Evolutionary conservation across 1,139 yeast genomes (phyloP).

Genomic region (Yamadazyma atlantica): DNA sequence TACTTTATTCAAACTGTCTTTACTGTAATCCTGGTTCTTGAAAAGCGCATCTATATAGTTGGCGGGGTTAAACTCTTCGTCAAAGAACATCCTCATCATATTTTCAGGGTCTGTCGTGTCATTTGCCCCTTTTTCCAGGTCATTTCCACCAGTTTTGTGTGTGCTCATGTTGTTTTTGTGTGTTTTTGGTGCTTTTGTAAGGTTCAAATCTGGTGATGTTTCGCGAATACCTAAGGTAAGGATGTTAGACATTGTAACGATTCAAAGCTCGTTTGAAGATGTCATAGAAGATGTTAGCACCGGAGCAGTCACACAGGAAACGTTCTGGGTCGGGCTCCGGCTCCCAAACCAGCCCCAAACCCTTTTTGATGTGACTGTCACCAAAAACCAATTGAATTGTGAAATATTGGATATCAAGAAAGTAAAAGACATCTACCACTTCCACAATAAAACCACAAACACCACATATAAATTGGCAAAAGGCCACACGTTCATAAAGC

Average conservation of each 20-base stretch:
- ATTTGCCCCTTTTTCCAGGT: no score
- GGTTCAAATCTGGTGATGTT: no score
- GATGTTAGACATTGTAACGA: constrained; percentile 26
- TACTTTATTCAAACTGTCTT: constrained; percentile 24
- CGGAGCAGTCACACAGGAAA: constrained; percentile 21
- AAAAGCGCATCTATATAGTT: constrained; percentile 39
- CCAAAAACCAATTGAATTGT: neutral
- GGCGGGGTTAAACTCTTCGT: constrained; percentile 37
- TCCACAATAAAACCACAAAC: constrained; percentile 4
- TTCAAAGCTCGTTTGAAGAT: constrained; percentile 45
- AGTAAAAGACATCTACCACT: neutral
- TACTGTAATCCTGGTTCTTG: constrained; percentile 26
- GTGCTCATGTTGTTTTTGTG: no score
- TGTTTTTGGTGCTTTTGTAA: no score
- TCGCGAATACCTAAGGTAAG: no score
- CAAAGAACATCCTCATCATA: constrained; percentile 45
- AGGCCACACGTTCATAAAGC: constrained; percentile 7
- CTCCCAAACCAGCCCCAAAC: no score
- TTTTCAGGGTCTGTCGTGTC: no score
- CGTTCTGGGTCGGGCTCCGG: constrained; percentile 43
- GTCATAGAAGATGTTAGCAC: constrained; percentile 34
- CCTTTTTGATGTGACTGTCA: constrained; percentile 17
- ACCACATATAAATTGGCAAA: constrained; percentile 7
- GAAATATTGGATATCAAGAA: neutral
- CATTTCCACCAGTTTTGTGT: no score